Evolutionary conservation across 768 basidiomycete genomes (phyloP), one percentile per base, ranked within the genome.

Genomic region (Xerocomus brunneocitrinus): DNA sequence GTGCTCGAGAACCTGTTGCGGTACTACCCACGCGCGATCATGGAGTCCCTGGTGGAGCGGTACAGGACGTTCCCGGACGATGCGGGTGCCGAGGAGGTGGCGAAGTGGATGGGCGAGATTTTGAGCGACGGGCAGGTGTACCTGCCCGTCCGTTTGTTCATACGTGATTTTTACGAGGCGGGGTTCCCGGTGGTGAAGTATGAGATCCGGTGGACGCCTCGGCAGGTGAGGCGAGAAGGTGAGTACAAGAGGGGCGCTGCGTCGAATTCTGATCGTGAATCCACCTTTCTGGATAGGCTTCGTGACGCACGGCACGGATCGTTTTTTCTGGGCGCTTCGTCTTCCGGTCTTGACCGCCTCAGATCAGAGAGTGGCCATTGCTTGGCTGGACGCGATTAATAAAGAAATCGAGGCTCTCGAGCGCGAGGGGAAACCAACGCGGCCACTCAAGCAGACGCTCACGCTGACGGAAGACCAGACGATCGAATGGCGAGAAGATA

Each of bases 301-400:
- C 50, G 83, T 89, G 6, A 88, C 86, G 0, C 89, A 91, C 59
- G 85, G 72, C 5, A 79, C 79, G 8, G 89, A 91, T 59, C 74
- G 83, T 6, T 54, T 71, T 27, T 48, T 89, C 14, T 90, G 87
- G 82, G 76, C 83, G 2, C 70, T 89, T 14, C 75, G 82, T 5
- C 55, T 75, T 1, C 79, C 83, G 5, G 64, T 60, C n/a, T 64
- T 91, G 52, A 68, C 72, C 4, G 54, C 68, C 0, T 59, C 75
- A 4, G 79, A 89, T 58, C 64, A 73, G 8, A 61, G 65, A 0
- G 61, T 81, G 13, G 83, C 86, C 0, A 72, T 76, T 36, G 68
- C 60, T 3, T 91, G 85, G 85, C 63, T 88, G 14, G 67, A 77
- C 39, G 71, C 70, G 7, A 67, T 90, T 31, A 69, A 73, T 16